Evolutionary conservation across 1,284 basidiomycete species (phyloP).

Genomic region (Termitomyces sp.): DNA sequence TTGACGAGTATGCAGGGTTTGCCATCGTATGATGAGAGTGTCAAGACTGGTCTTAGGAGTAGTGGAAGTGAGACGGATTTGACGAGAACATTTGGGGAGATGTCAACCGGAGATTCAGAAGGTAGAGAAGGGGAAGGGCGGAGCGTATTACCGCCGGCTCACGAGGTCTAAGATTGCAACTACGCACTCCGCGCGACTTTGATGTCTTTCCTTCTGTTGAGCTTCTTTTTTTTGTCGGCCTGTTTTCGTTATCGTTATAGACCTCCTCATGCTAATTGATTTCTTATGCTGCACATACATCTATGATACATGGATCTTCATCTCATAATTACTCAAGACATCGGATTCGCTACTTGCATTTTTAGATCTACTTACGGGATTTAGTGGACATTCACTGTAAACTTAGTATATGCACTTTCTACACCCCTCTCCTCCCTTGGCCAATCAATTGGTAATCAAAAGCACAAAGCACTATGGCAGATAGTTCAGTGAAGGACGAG

Average conservation of each 20-base stretch:
- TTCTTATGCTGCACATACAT: neutral
- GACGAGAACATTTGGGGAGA: conserved; percentile 6
- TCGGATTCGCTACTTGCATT: neutral
- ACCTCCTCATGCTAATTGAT: neutral
- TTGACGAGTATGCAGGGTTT: conserved; percentile 67
- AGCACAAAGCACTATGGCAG: no score
- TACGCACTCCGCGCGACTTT: neutral
- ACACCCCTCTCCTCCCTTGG: no score
- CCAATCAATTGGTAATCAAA: no score
- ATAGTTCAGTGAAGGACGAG: no score
- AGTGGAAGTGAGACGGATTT: conserved; percentile 6
- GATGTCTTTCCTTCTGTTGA: neutral
- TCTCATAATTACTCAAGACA: neutral
- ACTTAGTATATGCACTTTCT: neutral
- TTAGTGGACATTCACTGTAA: neutral
- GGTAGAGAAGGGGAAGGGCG: neutral
- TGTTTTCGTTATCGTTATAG: neutral
- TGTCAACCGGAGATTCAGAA: neutral
- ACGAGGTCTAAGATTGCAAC: neutral
- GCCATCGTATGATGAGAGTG: conserved; percentile 75
- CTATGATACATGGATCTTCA: neutral
- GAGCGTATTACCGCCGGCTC: neutral
- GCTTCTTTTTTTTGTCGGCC: neutral
- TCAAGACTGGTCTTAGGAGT: conserved; percentile 9
- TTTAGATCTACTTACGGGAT: neutral